These are phyloP conservation scores for Colletotrichum sojae DNA, from an alignment of 2,329 filamentous ascomycete species.

Conservation along the genomic window DNA sequence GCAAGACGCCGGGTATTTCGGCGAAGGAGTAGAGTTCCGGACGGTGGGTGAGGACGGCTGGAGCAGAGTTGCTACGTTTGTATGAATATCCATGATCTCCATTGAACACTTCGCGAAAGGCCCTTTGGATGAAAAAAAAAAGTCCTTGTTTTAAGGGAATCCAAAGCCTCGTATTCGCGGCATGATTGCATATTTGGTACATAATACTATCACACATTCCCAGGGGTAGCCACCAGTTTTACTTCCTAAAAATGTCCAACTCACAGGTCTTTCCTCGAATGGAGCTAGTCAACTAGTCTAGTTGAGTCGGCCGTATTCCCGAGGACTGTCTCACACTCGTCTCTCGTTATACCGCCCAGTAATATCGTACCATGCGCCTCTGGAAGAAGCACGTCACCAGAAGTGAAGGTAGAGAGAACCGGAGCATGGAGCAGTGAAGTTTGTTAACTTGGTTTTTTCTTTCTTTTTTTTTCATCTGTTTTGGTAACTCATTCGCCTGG, in stretches of 20 bases:
- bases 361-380: not conserved
- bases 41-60: conserved; percentile 70
- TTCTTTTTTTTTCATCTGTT: no score
- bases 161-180: conserved; percentile 34
- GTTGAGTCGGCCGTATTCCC: not conserved
- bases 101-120: not conserved
- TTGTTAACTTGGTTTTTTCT: conserved; percentile 8
- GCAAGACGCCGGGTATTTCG: conserved; percentile 94
- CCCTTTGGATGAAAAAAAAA: not conserved
- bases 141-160: conserved; percentile 9
- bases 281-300: not conserved
- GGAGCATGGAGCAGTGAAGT: not conserved
- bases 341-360: not conserved
- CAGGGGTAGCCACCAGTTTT: conserved; percentile 35
- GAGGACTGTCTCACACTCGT: conserved; percentile 1
- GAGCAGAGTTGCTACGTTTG: conserved; percentile 66
- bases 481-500: not conserved
- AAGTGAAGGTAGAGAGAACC: not conserved
- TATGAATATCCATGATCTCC: conserved; percentile 37
- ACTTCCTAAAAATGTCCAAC: conserved; percentile 40
- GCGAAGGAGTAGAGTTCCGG: conserved; percentile 87
- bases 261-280: conserved; percentile 7
- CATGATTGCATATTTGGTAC: conserved; percentile 40
- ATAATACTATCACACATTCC: conserved; percentile 41
- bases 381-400: conserved; percentile 2